Base-by-base conservation (phyloP, 768 basidiomycete genomes). In the Hericium rajendrae region DNA sequence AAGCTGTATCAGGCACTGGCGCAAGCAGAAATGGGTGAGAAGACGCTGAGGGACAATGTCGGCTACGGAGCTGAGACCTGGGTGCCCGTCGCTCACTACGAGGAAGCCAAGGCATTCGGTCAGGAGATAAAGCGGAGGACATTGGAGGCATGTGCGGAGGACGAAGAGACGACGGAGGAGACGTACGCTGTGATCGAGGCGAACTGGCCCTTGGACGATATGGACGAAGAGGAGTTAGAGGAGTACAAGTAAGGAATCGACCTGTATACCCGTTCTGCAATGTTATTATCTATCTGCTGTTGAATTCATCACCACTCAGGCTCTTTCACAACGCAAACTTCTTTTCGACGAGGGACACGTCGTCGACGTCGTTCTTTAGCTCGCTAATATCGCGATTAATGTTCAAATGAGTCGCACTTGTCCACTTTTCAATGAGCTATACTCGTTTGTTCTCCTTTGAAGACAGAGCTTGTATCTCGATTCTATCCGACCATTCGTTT, bases 151-250 rank as follows among this genome's bases (percentile, higher is more conserved):
- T 62, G 5, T 62, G 59, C 62, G 52, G 55, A 58, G 60, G 68
- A 75, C 61, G 72, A 72, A 63, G 74, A 72, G 64, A 26, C 26
- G 26, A 26, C 26, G 26, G 26, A 26, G 26, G 26, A 26, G 26
- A 3, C 4, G 26, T 26, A 26, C 26, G 76, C 59, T 38, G 55
- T 71, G 69, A 62, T 73, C 53, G 57, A 5, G 70, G 72, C 62
- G 51, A 62, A 80, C 63, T 80, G 77, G 78, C 67, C 65, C 61
- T 77, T 65, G 57, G 74, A 78, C 65, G 77, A 79, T 57, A 78
- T 78, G 73, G 71, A 77, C 62, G 77, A 81, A 26, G 4, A 26
- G 26, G 26, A 26, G 26, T 26, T 26, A 68, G 63, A 71, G 67
- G 54, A 71, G 18, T 78, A 78, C 60, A 74, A 68, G 69, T 78